A percentile compares a stretch with the other conserved stretches of the same genome.
phyloP scores from a whole-genome alignment of 495 filamentous ascomycete genomes.

The Annulohypoxylon bovei region DNA sequence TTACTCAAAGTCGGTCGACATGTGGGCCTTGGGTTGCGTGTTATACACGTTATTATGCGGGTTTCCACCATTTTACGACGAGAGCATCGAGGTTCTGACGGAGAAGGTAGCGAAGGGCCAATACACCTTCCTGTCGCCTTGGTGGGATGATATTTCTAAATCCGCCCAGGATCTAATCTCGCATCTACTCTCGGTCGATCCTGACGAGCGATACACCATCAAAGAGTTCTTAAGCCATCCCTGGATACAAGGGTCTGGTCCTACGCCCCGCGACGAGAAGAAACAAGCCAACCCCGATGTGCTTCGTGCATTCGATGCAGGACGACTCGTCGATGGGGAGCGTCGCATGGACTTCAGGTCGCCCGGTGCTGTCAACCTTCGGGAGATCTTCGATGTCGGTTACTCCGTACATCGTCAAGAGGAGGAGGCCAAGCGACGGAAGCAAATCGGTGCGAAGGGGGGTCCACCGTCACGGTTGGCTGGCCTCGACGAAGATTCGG shows the following conservation, averaged over 20 bases:
- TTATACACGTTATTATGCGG: conserved; percentile 96
- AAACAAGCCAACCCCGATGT: conserved; percentile 55
- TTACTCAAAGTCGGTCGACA: conserved; percentile 98
- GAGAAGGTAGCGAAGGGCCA: conserved; percentile 97
- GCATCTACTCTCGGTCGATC: conserved; percentile 92
- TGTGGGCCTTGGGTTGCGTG: conserved; percentile 98
- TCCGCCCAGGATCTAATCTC: conserved; percentile 93
- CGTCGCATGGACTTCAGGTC: conserved; percentile 92
- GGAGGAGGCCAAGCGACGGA: conserved; percentile 91
- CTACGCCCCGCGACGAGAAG: conserved; percentile 70
- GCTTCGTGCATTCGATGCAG: conserved; percentile 63
- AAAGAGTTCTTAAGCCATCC: conserved; percentile 89
- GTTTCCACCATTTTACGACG: conserved; percentile 98
- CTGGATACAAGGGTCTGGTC: conserved; percentile 77
- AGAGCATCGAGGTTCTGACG: conserved; percentile 95
- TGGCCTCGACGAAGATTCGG: conserved; percentile 78
- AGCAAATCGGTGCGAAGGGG: conserved; percentile 72
- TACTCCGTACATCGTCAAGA: conserved; percentile 97
- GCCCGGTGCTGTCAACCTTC: conserved; percentile 91
- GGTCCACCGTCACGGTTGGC: conserved; percentile 53
- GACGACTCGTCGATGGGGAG: conserved; percentile 67
- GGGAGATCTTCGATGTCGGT: conserved; percentile 96
- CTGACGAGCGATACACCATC: conserved; percentile 89
- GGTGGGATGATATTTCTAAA: conserved; percentile 99
- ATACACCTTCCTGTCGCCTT: conserved; percentile 97